A percentile compares a stretch with the other conserved stretches of the same genome.
Conservation (phyloP, 805 yeast genomes). For the Saturnispora saitoi region DNA sequence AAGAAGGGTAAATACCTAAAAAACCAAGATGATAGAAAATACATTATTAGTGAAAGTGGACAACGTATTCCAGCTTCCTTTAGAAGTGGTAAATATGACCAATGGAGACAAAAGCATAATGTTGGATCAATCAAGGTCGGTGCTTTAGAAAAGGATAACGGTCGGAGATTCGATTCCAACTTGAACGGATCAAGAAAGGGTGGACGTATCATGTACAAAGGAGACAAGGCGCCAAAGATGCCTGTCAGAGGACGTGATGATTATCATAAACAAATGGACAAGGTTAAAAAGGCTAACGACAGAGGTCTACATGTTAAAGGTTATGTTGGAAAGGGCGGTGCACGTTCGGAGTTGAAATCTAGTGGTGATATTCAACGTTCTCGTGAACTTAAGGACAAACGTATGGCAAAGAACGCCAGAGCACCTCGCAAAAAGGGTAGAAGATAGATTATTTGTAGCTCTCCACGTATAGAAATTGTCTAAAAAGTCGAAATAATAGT, state of each 20-base stretch:
- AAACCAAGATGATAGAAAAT: slow-evolving; percentile 75
- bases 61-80: slow-evolving; percentile 85
- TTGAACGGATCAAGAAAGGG: slow-evolving; percentile 29
- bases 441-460: not conserved
- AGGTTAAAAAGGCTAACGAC: slow-evolving; percentile 71
- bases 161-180: slow-evolving; percentile 27
- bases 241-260: slow-evolving; percentile 93
- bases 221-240: slow-evolving; percentile 68
- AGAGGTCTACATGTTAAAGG: slow-evolving; percentile 70
- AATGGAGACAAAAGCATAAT: slow-evolving; percentile 75
- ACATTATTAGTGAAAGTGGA: slow-evolving; percentile 91
- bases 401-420: slow-evolving; percentile 79
- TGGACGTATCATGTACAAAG: slow-evolving; percentile 64
- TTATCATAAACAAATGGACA: slow-evolving; percentile 70
- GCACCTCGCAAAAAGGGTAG: slow-evolving; percentile 41
- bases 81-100: slow-evolving; percentile 84
- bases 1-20: slow-evolving; percentile 86
- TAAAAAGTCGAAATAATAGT: too few species aligned
- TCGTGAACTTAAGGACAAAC: slow-evolving; percentile 60
- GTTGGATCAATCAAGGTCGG: slow-evolving; percentile 45
- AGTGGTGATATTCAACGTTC: slow-evolving; percentile 73
- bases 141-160: slow-evolving; percentile 33
- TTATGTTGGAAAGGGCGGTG: slow-evolving; percentile 35
- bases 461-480: too few species aligned
- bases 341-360: slow-evolving; percentile 50